These are phyloP conservation scores for Coniochaeta hoffmannii DNA, from an alignment of 2,329 filamentous ascomycete species.

Conservation along the genomic window DNA sequence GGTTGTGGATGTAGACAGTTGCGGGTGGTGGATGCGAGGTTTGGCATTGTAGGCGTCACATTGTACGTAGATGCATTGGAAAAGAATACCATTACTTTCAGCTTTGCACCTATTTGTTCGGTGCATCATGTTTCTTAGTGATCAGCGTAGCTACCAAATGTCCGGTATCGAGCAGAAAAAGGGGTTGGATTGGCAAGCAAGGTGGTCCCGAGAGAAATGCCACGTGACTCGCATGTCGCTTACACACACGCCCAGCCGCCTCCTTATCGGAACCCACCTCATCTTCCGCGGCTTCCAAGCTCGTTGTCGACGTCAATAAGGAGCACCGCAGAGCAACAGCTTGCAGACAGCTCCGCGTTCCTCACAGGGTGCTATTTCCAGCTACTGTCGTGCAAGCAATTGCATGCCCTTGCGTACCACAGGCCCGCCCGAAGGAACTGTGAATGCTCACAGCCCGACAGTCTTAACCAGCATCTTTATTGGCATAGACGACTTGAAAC, in stretches of 20 bases:
- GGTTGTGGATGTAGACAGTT: slow-evolving; percentile 59
- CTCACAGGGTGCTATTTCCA: not conserved
- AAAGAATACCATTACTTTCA: not conserved
- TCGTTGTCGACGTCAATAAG: slow-evolving; percentile 2
- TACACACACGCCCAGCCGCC: not conserved
- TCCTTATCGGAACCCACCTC: not conserved
- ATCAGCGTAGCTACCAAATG: no score
- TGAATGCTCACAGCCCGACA: not conserved
- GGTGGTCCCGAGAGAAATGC: not conserved
- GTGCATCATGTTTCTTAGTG: no score
- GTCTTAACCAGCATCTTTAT: slow-evolving; percentile 3
- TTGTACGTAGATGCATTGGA: not conserved
- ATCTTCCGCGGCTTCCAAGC: slow-evolving; percentile 1
- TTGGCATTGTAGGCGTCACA: not conserved
- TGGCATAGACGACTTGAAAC: slow-evolving; percentile 3
- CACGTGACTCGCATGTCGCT: not conserved
- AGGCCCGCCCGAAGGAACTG: not conserved
- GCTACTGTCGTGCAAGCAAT: not conserved
- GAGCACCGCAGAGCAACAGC: not conserved
- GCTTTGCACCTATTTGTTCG: no score
- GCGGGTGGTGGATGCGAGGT: not conserved
- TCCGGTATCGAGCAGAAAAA: no score
- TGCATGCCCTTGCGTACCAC: not conserved
- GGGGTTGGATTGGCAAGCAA: no score
- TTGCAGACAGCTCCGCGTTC: not conserved